Conservation (phyloP, 2,329 filamentous ascomycete genomes). For the Claviceps sp. region DNA sequence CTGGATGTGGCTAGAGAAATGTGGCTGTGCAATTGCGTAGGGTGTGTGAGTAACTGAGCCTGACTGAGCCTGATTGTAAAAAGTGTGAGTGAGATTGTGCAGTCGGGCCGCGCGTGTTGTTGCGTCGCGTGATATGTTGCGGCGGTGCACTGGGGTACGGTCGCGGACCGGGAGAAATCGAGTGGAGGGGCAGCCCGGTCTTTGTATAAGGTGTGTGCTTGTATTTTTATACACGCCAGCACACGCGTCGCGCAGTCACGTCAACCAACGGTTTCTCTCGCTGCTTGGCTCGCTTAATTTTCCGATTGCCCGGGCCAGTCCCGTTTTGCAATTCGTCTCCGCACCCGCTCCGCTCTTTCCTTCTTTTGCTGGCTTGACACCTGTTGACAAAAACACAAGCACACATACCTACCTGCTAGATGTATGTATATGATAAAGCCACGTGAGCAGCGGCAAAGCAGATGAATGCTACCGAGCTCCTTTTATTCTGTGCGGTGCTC, state of each 20-base stretch:
- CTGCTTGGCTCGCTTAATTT: slow-evolving; percentile 23
- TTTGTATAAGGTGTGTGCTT: slow-evolving; percentile 29
- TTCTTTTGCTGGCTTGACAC: not conserved
- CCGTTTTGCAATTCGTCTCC: slow-evolving; percentile 8
- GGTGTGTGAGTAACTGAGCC: not conserved
- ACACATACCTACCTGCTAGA: too few species aligned
- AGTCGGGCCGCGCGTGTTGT: not conserved
- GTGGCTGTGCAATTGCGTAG: not conserved
- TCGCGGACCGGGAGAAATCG: slow-evolving; percentile 20
- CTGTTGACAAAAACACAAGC: not conserved
- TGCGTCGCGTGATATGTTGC: not conserved
- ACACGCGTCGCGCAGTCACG: slow-evolving; percentile 9
- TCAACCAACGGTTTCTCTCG: slow-evolving; percentile 22
- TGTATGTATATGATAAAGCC: too few species aligned
- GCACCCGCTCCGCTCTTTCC: not conserved
- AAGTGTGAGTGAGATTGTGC: not conserved
- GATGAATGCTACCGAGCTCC: too few species aligned
- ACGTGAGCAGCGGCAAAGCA: too few species aligned
- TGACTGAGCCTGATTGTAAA: not conserved
- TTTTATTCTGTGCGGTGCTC: too few species aligned
- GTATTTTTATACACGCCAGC: slow-evolving; percentile 31
- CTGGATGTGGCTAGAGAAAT: slow-evolving; percentile 1
- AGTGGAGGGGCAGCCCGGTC: slow-evolving; percentile 30
- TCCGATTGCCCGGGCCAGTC: slow-evolving; percentile 21
- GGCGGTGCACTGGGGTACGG: slow-evolving; percentile 7